Base-by-base conservation (phyloP, 2,329 filamentous ascomycete species). In the Scortechinia acanthostroma region DNA sequence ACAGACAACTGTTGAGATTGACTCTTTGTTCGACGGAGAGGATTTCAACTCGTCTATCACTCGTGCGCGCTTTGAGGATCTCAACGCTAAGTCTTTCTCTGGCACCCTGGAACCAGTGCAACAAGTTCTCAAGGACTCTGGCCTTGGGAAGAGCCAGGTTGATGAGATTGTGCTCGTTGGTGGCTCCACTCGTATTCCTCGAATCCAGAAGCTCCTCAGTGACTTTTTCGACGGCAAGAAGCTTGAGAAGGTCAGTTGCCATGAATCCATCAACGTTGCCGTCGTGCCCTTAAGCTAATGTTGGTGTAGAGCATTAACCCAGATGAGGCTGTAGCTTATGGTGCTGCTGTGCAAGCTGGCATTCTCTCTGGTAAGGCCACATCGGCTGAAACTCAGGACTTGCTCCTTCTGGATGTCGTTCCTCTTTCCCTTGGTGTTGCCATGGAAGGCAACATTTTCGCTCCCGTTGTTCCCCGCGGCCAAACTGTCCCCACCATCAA, bases 181-280 rank as follows among this genome's bases (percentile, higher is more conserved):
- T 83, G 93, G 93, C 59, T 96, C 91, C 52, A 98, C 93, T 62
- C 93, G 93, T 89, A 98, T 98, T 59, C 93, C 93, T 63, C 83
- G 85, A 68, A 95, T 98, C 69, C 93, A 98, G 85, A 97, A 97
- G 83, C 86, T 98, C 55, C 84, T 98, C 56, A 91, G 85, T 74
- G 93, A 98, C 73, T 96, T 91, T 82, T 98, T 98, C 76, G 88
- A 94, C 68, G 91, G 91, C 73, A 98, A 98, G 89, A 96, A 98
- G 86, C 88, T 96, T 56, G 91, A 97, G 83, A 97, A 96, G 80
- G 25, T 30, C 10, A 30, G n/a, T n/a, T n/a, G n/a, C n/a, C n/a
- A n/a, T n/a, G n/a, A n/a, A n/a, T 64, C 66, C 48, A 54, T 52
- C 14, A 33, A 19, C n/a, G 37, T 22, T 14, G 42, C 10, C 20